Conservation (phyloP, 345 rosid species). For the Melaleuca quinquenervia region DNA sequence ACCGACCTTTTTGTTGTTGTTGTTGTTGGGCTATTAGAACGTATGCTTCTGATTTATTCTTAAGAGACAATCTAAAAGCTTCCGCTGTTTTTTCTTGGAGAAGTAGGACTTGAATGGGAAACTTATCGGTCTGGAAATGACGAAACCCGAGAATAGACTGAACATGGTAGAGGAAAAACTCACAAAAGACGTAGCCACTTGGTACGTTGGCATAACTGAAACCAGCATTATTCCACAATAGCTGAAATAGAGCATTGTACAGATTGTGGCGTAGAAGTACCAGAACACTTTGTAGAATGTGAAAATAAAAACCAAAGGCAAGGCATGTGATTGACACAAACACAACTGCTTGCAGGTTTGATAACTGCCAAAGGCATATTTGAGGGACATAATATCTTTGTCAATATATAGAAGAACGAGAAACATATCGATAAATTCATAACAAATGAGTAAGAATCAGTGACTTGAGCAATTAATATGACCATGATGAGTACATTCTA, state of each 20-base stretch:
- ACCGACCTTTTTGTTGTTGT: too few species aligned
- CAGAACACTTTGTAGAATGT: constrained; percentile 29
- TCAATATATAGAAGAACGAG: not conserved
- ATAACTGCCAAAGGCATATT: constrained; percentile 14
- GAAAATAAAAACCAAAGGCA: constrained; percentile 13
- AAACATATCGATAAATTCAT: not conserved
- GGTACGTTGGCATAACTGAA: constrained; percentile 23
- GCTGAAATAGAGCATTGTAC: constrained; percentile 25
- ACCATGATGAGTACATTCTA: constrained; percentile 55
- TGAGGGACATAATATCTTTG: not conserved
- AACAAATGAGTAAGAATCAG: not conserved
- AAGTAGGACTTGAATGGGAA: not conserved
- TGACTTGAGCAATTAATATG: constrained; percentile 56
- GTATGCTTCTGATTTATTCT: too few species aligned
- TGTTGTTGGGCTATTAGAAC: too few species aligned
- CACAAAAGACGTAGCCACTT: constrained; percentile 19
- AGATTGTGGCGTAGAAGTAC: constrained; percentile 33
- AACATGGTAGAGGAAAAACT: constrained; percentile 13
- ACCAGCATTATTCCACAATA: constrained; percentile 39
- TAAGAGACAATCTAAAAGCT: too few species aligned
- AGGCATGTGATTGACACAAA: constrained; percentile 28
- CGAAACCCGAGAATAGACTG: constrained; percentile 29
- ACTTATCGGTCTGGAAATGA: constrained; percentile 39
- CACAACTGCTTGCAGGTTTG: constrained; percentile 21
- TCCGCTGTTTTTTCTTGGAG: not conserved